Evolutionary conservation across 2,329 filamentous ascomycete species (phyloP), one percentile per base, ranked within the genome.

Genomic region (Monilinia aucupariae): DNA sequence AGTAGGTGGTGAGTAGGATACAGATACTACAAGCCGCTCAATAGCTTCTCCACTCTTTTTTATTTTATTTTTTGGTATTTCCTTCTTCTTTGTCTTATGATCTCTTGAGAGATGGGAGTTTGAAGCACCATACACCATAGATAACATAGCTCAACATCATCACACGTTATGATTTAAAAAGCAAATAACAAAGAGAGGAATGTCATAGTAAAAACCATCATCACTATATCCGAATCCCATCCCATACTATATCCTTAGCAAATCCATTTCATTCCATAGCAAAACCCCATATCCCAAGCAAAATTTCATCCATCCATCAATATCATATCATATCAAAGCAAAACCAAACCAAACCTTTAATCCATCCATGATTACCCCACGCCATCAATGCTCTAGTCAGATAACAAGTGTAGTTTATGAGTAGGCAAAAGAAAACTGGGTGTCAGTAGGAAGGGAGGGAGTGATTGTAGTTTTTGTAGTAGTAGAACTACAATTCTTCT

Each of bases 401-500:
- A 56, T 20, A 22, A 56, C 41, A 56, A 56, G 53, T 56, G 27
- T 47, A 56, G 53, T 56, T 43, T 56, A 56, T 27, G 53, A 56
- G 39, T 56, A 56, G 53, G 53, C 53, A 56, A 56, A 56, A 56
- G 41, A 13, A 27, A 45, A 9, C 7, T 47, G 20, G 53, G 20
- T 27, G 22, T 22, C 3, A 5, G n/a, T 13, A 25, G 17, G 39
- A 20, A 32, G 45, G 17, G 13, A 30, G 27, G n/a, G n/a, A n/a
- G n/a, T n/a, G n/a, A n/a, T n/a, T n/a, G n/a, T n/a, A n/a, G n/a
- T n/a, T n/a, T n/a, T 30, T 3, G 27, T 30, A 30, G 41, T 47
- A 56, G 39, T 45, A 4, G 2, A 32, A 34, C 39, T 56, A 56
- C 53, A 56, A 56, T 45, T 73, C 71, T 30, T 76, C 74, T 64